These are phyloP conservation scores for Santalum album DNA, from an alignment of 164 flowering plant genomes.

Conservation along the genomic window DNA sequence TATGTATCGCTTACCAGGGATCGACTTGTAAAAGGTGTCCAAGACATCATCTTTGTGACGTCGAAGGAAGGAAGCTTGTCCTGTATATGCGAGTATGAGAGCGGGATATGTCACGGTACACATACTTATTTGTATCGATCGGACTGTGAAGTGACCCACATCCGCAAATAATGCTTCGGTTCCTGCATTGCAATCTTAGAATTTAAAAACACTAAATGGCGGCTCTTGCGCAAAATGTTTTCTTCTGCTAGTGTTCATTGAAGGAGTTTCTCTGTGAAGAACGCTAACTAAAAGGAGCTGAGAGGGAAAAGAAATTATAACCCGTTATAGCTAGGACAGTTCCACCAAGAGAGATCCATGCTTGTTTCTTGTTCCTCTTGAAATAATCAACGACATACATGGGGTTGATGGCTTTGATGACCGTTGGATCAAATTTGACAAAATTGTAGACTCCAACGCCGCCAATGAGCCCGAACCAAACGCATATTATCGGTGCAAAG, in stretches of 20 bases:
- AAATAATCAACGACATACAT: conserved; percentile 47
- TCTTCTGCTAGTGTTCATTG: too few species aligned
- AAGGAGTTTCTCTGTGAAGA: too few species aligned
- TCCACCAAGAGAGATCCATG: conserved; percentile 77
- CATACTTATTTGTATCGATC: conserved; percentile 59
- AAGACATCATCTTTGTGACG: conserved; percentile 23
- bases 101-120: conserved; percentile 46
- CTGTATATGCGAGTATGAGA: conserved; percentile 46
- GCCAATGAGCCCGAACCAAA: conserved; percentile 50
- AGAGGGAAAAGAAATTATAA: conserved; percentile 3
- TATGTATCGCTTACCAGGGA: conserved; percentile 66
- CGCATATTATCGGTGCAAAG: conserved; percentile 56
- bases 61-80: conserved; percentile 66
- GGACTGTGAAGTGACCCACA: conserved; percentile 65
- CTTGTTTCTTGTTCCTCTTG: conserved; percentile 42
- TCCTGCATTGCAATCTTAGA: conserved; percentile 54
- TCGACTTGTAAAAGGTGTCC: conserved; percentile 47
- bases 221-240: too few species aligned
- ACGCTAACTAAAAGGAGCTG: not conserved
- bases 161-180: conserved; percentile 78
- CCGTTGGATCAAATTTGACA: conserved; percentile 38
- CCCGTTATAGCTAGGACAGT: conserved; percentile 52
- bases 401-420: conserved; percentile 52
- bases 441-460: conserved; percentile 51
- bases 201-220: too few species aligned